phyloP scores from a whole-genome alignment of 768 basidiomycete species.

The Candolleomyces aberdarensis region DNA sequence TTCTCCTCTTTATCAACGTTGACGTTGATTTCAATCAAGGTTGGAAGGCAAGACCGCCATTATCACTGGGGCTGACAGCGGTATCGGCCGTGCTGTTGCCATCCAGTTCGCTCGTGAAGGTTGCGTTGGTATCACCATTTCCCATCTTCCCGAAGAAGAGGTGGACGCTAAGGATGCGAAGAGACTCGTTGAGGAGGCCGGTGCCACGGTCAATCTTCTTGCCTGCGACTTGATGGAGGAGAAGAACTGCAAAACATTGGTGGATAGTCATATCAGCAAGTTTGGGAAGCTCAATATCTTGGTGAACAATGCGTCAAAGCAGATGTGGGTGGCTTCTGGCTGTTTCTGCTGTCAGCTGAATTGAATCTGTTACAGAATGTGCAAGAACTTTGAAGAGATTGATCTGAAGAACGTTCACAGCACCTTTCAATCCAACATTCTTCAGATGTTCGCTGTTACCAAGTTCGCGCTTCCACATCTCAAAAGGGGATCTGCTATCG shows the following conservation, averaged over 20 bases:
- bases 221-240: slow-evolving; percentile 41
- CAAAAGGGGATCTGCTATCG: slow-evolving; percentile 54
- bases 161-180: slow-evolving; percentile 52
- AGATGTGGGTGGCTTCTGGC: slow-evolving; percentile 23
- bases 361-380: slow-evolving; percentile 29
- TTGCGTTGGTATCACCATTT: slow-evolving; percentile 45
- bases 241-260: slow-evolving; percentile 37
- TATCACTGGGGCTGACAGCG: slow-evolving; percentile 39
- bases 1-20: not conserved
- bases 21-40: slow-evolving; percentile 10
- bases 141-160: slow-evolving; percentile 54
- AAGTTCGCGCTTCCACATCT: slow-evolving; percentile 57
- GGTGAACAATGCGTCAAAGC: slow-evolving; percentile 59
- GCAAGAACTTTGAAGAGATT: slow-evolving; percentile 43
- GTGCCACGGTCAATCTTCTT: slow-evolving; percentile 32
- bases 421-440: slow-evolving; percentile 55
- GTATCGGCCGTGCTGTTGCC: slow-evolving; percentile 51
- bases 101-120: slow-evolving; percentile 53
- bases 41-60: slow-evolving; percentile 33
- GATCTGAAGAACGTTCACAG: slow-evolving; percentile 50
- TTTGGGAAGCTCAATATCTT: slow-evolving; percentile 51
- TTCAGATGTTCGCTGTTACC: slow-evolving; percentile 56
- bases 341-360: not conserved
- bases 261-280: slow-evolving; percentile 44
- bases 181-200: slow-evolving; percentile 41